A percentile compares a stretch with the other conserved stretches of the same genome.
These are phyloP conservation scores for Hypoxylon fragiforme DNA, from an alignment of 495 filamentous ascomycete genomes.

Conservation along the genomic window DNA sequence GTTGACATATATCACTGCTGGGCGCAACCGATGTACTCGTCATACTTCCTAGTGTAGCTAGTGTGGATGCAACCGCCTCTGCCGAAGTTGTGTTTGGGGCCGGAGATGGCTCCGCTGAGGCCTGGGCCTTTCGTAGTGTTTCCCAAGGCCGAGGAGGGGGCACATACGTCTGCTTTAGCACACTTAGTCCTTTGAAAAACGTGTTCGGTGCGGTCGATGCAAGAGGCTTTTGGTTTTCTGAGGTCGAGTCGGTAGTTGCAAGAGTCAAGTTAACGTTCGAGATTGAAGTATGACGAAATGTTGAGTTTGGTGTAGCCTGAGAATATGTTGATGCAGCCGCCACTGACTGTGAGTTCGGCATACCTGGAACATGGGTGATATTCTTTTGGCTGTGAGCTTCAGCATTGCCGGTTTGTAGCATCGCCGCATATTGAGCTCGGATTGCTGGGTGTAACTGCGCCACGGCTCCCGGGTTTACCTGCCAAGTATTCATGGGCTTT, in stretches of 20 bases:
- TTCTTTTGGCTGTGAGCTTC: slow-evolving; percentile 21
- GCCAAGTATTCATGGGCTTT: slow-evolving; percentile 11
- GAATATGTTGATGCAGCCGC: not conserved
- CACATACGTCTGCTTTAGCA: slow-evolving; percentile 30
- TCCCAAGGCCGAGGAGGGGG: slow-evolving; percentile 40
- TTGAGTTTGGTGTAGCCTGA: slow-evolving; percentile 1
- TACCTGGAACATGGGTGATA: not conserved
- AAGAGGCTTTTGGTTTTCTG: slow-evolving; percentile 6
- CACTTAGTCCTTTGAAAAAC: not conserved
- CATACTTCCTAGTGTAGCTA: not conserved
- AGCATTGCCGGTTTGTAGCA: slow-evolving; percentile 37
- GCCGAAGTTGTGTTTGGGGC: slow-evolving; percentile 4
- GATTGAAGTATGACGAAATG: slow-evolving; percentile 1
- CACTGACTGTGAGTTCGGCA: slow-evolving; percentile 2
- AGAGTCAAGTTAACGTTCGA: not conserved
- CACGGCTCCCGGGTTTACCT: slow-evolving; percentile 27
- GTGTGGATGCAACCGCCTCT: not conserved
- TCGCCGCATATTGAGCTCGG: slow-evolving; percentile 45
- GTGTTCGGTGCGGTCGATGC: slow-evolving; percentile 1
- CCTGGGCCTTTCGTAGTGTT: slow-evolving; percentile 29
- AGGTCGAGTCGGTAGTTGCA: not conserved
- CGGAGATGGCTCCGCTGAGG: slow-evolving; percentile 6
- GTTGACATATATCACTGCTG: slow-evolving; percentile 6
- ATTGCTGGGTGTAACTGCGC: slow-evolving; percentile 51
- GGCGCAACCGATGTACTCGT: not conserved